A percentile compares a stretch with the other conserved stretches of the same genome.
Evolutionary conservation across 805 yeast genomes (phyloP).

Genomic region (Metschnikowia henanensis): DNA sequence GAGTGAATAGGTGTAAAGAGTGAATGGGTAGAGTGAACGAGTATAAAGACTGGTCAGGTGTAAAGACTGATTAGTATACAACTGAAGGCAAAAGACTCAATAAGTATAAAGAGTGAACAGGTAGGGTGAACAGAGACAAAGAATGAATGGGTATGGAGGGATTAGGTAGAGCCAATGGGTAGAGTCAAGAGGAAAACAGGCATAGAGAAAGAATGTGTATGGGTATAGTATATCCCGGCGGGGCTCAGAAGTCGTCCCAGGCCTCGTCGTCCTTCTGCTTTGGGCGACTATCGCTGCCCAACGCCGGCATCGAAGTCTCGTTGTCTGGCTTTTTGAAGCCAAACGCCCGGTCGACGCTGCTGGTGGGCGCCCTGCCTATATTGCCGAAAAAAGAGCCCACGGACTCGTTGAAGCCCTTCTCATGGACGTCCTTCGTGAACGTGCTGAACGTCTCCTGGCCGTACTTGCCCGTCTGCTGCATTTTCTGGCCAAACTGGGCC

Average conservation of each 20-base stretch:
- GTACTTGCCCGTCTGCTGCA: constrained; percentile 81
- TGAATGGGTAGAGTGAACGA: too few relatives aligned
- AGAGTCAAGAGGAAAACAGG: too few relatives aligned
- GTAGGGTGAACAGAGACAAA: too few relatives aligned
- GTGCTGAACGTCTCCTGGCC: constrained; percentile 67
- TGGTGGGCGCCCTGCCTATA: constrained; percentile 38
- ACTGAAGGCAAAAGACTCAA: too few relatives aligned
- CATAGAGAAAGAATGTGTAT: too few relatives aligned
- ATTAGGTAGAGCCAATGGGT: too few relatives aligned
- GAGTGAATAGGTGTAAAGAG: too few relatives aligned
- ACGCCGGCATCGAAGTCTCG: constrained; percentile 43
- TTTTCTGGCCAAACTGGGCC: constrained; percentile 92
- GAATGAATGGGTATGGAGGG: too few relatives aligned
- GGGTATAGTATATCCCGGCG: too few relatives aligned
- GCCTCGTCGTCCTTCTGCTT: constrained; percentile 43
- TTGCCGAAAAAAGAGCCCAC: constrained; percentile 45
- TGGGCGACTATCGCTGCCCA: constrained; percentile 36
- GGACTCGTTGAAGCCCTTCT: constrained; percentile 36
- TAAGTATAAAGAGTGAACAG: not conserved
- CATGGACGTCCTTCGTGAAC: constrained; percentile 49
- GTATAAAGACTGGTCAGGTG: too few relatives aligned
- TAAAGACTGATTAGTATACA: too few relatives aligned
- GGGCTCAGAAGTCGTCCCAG: constrained; percentile 62
- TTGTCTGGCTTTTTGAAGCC: constrained; percentile 60
- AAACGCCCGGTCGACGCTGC: constrained; percentile 59